Evolutionary conservation across 495 filamentous ascomycete species (phyloP), one percentile per base, ranked within the genome.

Genomic region (Thozetella sp.): DNA sequence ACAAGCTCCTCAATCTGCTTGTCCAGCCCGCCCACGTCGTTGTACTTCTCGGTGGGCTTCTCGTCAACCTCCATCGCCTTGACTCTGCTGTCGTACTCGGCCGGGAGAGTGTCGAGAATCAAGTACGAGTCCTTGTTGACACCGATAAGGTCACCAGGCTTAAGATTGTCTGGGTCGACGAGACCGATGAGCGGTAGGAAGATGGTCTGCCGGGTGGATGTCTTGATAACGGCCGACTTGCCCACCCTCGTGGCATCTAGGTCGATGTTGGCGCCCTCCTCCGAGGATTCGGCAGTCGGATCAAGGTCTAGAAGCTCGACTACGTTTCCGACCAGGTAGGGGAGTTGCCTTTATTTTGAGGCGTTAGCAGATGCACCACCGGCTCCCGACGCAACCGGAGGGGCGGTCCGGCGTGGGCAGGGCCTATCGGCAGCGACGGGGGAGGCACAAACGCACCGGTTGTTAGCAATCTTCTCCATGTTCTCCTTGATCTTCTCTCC

Each of bases 51-150:
- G 34, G 93, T 97, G 20, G 95, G 95, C 84, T 99, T 99, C 85
- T 99, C 95, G 67, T 99, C 95, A 37, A 99, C 95, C 82, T 99
- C 95, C 95, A 99, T 99, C 26, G 95, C 95, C 82, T 99, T 99
- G 48, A 99, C 95, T 73, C 95, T 86, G 80, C 93, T 97, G 72
- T 99, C 95, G 72, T 99, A 99, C 75, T 99, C 95, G n/a, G 95
- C 95, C 6, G 95, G 95, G 66, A 99, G 83, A 25, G 96, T 98
- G 72, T 99, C 95, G 54, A 99, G 84, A 60, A 99, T 88, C n/a
- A 99, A 88, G 74, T 99, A 99, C 66, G 94, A 97, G 63, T 99
- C 95, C 80, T 99, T 99, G 72, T 99, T 97, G 46, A 99, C 93
- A 76, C 95, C 95, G 61, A 99, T 98, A 40, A 99, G 85, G 71